Evolutionary conservation across 176 grass and related monocot species (phyloP), one percentile per base, ranked within the genome.

Genomic region (Dendrocalamus sinicus): DNA sequence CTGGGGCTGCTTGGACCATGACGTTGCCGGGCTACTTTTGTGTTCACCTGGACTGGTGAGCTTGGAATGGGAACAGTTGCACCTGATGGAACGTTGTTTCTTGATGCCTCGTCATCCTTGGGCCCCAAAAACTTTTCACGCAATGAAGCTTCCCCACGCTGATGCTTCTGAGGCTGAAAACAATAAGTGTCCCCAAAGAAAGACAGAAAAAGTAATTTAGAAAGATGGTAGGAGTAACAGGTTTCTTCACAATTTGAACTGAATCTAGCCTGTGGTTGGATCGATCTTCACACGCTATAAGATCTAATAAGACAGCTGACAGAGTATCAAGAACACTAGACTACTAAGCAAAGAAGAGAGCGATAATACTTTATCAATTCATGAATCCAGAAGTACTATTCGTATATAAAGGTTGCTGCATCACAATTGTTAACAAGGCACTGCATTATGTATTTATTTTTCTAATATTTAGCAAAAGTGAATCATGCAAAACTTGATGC

Each of bases 1-100:
- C 46, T 70, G 28, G 76, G 79, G 24, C 67, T 85, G 84, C 41
- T 70, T 52, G 83, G 46, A 85, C 73, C 58, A 66, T 85, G 75
- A 57, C 32, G 64, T 44, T 87, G 77, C n/a, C 78, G 15, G 28
- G 73, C 48, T 72, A 63, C 7, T 84, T 85, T 76, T 47, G 64
- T 26, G 48, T 85, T 62, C 58, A 94, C 94, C 81, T 89, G 92
- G 76, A 99, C 94, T 62, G 96, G 90, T 35, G 84, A 94, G 89
- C 94, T 99, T 75, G 68, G 55, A 74, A 80, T 75, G 50, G 84
- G 83, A 76, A 74, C 84, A 37, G 67, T 57, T 69, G 22, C 64
- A 88, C 76, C 82, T 85, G 52, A 28, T 32, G 73, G 70, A 10
- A 48, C 17, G 19, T 76, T 85, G 44, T 76, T 80, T 83, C 40